A percentile compares a stretch with the other conserved stretches of the same genome.
Conservation (phyloP, 129 eudicot genomes). For the Helichrysum umbraculigerum region DNA sequence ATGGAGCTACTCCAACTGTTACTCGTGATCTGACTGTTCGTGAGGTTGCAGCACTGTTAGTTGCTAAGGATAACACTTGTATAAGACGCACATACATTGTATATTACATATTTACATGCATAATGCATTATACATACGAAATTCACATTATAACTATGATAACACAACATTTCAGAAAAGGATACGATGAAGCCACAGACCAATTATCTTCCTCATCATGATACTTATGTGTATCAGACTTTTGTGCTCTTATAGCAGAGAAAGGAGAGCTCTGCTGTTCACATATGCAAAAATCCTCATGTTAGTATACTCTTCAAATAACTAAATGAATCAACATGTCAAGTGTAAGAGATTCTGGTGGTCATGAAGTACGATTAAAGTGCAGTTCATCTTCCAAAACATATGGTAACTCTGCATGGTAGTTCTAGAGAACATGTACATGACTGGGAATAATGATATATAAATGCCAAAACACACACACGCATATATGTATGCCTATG, state of each 20-base stretch:
- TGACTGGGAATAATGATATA: neutral
- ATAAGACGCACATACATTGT: neutral
- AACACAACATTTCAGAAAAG: slow-evolving; percentile 30
- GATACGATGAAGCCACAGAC: slow-evolving; percentile 99
- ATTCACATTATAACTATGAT: neutral
- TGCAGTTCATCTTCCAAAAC: slow-evolving; percentile 12
- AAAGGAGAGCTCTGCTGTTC: slow-evolving; percentile 50
- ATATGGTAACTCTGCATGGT: neutral
- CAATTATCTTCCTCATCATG: slow-evolving; percentile 82
- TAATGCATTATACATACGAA: neutral
- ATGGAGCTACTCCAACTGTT: slow-evolving; percentile 89
- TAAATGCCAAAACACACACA: slow-evolving; percentile 1
- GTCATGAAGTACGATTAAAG: neutral
- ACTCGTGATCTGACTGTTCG: slow-evolving; percentile 57
- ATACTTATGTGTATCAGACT: slow-evolving; percentile 36
- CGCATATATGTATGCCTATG: neutral
- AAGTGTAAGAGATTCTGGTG: neutral
- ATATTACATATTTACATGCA: slow-evolving; percentile 1
- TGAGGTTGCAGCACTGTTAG: slow-evolving; percentile 68
- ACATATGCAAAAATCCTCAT: slow-evolving; percentile 15
- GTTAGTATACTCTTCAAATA: slow-evolving; percentile 28
- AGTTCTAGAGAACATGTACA: slow-evolving; percentile 1
- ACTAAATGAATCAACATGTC: slow-evolving; percentile 5
- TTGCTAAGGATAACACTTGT: slow-evolving; percentile 52
- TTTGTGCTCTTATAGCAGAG: slow-evolving; percentile 44